A percentile compares a stretch with the other conserved stretches of the same genome.
Conservation (phyloP, 441 rosid species). For the Manihot esculenta region DNA sequence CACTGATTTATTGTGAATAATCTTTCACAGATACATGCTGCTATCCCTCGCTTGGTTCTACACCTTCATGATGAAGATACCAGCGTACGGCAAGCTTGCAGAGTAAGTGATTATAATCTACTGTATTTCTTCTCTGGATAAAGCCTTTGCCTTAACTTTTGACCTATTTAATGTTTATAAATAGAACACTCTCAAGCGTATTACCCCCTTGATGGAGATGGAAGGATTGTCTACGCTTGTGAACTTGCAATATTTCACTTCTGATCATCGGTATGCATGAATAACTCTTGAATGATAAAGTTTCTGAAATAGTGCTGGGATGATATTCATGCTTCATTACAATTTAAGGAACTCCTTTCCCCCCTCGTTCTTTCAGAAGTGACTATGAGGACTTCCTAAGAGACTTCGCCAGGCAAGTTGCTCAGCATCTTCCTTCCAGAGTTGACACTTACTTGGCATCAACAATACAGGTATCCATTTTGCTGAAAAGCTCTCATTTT, state of each 20-base stretch:
- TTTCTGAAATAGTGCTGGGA: constrained; percentile 4
- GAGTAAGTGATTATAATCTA: constrained; percentile 44
- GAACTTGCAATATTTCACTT: constrained; percentile 55
- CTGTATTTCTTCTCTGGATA: constrained; percentile 13
- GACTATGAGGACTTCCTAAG: constrained; percentile 84
- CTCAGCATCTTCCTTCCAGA: constrained; percentile 64
- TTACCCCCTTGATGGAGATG: constrained; percentile 68
- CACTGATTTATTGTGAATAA: constrained; percentile 17
- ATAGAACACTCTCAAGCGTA: constrained; percentile 70
- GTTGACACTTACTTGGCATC: constrained; percentile 79
- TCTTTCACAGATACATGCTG: constrained; percentile 68
- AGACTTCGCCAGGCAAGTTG: constrained; percentile 66
- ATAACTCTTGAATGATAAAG: constrained; percentile 15
- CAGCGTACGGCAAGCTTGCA: constrained; percentile 80
- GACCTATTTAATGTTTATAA: constrained; percentile 26
- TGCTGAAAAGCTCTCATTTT: neutral
- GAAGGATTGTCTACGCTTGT: constrained; percentile 53
- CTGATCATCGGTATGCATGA: constrained; percentile 73
- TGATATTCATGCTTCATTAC: constrained; percentile 21
- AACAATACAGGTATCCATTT: constrained; percentile 69
- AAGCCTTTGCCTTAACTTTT: constrained; percentile 23
- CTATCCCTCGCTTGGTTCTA: constrained; percentile 76
- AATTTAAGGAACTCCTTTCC: constrained; percentile 2
- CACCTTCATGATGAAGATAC: constrained; percentile 81
- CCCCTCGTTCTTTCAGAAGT: constrained; percentile 48